A percentile compares a stretch with the other conserved stretches of the same genome.
Evolutionary conservation across 202 grass and related monocot genomes (phyloP).

Genomic region (Alloteropsis angusta): DNA sequence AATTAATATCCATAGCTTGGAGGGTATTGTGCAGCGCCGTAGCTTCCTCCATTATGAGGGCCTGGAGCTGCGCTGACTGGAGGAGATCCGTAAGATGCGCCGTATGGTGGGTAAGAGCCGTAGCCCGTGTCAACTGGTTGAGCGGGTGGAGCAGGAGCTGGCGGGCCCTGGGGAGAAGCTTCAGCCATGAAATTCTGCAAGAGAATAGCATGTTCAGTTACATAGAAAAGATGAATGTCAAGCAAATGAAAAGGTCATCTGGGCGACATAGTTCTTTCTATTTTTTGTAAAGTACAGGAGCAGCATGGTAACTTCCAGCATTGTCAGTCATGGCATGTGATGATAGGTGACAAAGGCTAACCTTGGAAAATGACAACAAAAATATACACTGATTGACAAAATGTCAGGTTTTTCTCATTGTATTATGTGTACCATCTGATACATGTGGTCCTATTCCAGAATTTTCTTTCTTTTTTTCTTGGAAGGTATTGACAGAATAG

Average conservation of each 20-base stretch:
- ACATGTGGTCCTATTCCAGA: background rate
- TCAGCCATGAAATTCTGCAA: constrained; percentile 96
- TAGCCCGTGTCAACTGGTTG: constrained; percentile 50
- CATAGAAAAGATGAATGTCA: background rate
- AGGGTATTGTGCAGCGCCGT: constrained; percentile 46
- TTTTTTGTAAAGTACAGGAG: background rate
- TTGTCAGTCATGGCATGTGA: background rate
- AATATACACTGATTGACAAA: background rate
- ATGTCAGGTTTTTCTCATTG: background rate
- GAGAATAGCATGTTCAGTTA: background rate
- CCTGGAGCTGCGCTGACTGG: constrained; percentile 25
- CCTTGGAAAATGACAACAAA: background rate
- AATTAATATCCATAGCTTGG: constrained; percentile 58
- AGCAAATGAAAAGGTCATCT: background rate
- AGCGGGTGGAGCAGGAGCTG: constrained; percentile 12
- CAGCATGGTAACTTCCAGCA: background rate
- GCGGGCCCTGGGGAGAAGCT: constrained; percentile 55
- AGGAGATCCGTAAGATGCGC: constrained; percentile 54
- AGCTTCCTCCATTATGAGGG: constrained; percentile 43
- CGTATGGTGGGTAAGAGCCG: constrained; percentile 50
- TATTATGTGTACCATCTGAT: background rate
- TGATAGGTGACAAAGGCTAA: background rate
- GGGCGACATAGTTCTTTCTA: background rate
- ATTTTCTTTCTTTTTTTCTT: too few relatives aligned
- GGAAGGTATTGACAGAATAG: background rate